Conservation (phyloP, 192 early-diverging fungal genomes). For the Podila verticillata region DNA sequence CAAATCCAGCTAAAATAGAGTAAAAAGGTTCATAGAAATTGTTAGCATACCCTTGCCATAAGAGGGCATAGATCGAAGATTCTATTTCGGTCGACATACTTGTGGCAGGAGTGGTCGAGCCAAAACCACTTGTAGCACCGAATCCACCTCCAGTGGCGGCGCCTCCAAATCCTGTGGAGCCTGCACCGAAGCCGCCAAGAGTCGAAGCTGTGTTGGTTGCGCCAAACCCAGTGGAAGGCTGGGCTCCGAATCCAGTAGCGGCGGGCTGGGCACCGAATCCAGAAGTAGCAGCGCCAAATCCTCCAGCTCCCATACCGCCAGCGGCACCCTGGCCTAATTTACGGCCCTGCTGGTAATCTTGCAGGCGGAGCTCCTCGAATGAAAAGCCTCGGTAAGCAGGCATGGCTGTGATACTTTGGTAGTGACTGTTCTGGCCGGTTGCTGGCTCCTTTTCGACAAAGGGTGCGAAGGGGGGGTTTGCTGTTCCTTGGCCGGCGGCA, state of each 20-base stretch:
- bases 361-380: conserved; percentile 87
- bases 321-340: conserved; percentile 59
- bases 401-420: conserved; percentile 85
- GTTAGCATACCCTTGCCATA: neutral
- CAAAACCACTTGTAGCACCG: conserved; percentile 50
- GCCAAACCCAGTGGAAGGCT: conserved; percentile 34
- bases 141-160: conserved; percentile 41
- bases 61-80: too few relatives aligned
- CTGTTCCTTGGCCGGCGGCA: conserved; percentile 57
- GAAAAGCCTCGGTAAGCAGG: conserved; percentile 85
- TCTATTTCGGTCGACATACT: conserved; percentile 13
- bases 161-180: conserved; percentile 32
- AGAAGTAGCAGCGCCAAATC: conserved; percentile 40
- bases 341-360: conserved; percentile 89
- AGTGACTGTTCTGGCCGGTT: conserved; percentile 66
- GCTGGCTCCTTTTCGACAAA: conserved; percentile 59
- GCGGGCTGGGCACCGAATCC: conserved; percentile 51
- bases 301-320: conserved; percentile 4
- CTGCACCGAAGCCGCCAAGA: conserved; percentile 11
- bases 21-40: neutral
- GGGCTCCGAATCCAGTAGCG: conserved; percentile 24
- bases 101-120: conserved; percentile 38
- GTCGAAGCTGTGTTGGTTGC: neutral
- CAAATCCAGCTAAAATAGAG: conserved; percentile 16
- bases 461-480: conserved; percentile 62